Conservation (phyloP, 2,329 filamentous ascomycete species). For the Calonectria pseudoturangicola region DNA sequence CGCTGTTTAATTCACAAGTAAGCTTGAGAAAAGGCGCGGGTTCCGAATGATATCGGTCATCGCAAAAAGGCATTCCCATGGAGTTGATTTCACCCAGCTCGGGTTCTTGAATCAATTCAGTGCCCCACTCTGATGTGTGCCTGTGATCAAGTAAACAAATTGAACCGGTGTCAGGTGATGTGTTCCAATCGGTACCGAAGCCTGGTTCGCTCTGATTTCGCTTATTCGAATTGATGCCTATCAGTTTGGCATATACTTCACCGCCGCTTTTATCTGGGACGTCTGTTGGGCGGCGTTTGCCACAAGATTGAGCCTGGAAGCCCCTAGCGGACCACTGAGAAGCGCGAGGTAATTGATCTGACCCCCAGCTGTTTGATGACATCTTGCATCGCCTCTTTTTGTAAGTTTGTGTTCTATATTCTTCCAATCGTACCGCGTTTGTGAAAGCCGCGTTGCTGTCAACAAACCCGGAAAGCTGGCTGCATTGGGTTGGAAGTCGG, state of each 20-base stretch:
- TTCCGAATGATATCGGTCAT: slow-evolving; percentile 50
- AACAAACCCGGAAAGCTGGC: too few relatives aligned
- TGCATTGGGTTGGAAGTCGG: background rate
- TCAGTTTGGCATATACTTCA: too few relatives aligned
- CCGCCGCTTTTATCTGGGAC: too few relatives aligned
- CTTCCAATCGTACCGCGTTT: background rate
- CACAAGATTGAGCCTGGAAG: background rate
- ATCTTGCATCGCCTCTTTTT: background rate
- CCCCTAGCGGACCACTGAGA: too few relatives aligned
- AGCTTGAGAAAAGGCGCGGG: slow-evolving; percentile 44
- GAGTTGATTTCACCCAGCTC: slow-evolving; percentile 44
- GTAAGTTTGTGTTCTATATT: too few relatives aligned
- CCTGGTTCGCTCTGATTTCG: too few relatives aligned
- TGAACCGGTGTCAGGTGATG: background rate
- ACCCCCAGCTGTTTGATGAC: background rate
- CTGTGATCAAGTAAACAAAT: slow-evolving; percentile 30
- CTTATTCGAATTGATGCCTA: too few relatives aligned
- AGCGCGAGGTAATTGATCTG: background rate
- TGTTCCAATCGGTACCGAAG: background rate
- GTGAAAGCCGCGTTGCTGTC: too few relatives aligned
- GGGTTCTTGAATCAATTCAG: slow-evolving; percentile 55
- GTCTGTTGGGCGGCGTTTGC: too few relatives aligned
- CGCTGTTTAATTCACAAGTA: slow-evolving; percentile 44
- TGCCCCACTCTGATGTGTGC: slow-evolving; percentile 60
- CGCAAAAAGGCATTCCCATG: slow-evolving; percentile 6